Conservation (phyloP, 2,329 filamentous ascomycete genomes). For the Hymenoscyphus repandus region DNA sequence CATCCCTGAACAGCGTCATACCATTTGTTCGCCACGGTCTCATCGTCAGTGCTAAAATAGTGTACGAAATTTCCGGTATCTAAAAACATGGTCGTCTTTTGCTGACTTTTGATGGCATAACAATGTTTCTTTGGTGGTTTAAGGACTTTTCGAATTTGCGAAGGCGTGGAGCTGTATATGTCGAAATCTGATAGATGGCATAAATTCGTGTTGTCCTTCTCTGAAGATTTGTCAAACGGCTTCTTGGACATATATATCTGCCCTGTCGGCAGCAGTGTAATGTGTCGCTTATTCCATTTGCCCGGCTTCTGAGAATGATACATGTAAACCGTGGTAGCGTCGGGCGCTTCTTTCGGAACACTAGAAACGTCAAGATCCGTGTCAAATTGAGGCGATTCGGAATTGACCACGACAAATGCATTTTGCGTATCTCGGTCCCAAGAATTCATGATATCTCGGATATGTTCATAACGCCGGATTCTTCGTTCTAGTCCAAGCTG, state of each 20-base stretch:
- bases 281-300: slow-evolving; percentile 82
- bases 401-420: slow-evolving; percentile 60
- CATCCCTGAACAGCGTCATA: slow-evolving; percentile 69
- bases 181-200: slow-evolving; percentile 92
- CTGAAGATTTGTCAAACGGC: slow-evolving; percentile 47
- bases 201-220: slow-evolving; percentile 64
- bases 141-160: slow-evolving; percentile 63
- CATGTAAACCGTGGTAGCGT: slow-evolving; percentile 63
- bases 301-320: slow-evolving; percentile 77
- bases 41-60: slow-evolving; percentile 81
- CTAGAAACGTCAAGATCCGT: slow-evolving; percentile 59
- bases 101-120: slow-evolving; percentile 86
- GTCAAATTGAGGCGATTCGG: slow-evolving; percentile 49
- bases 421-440: slow-evolving; percentile 84
- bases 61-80: slow-evolving; percentile 84
- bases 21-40: slow-evolving; percentile 60
- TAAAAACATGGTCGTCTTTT: slow-evolving; percentile 79
- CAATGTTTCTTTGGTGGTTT: slow-evolving; percentile 81
- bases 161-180: slow-evolving; percentile 71
- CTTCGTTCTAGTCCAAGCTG: slow-evolving; percentile 75
- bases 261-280: slow-evolving; percentile 68
- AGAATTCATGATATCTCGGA: slow-evolving; percentile 85
- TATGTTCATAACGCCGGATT: slow-evolving; percentile 76
- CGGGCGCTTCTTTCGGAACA: slow-evolving; percentile 59
- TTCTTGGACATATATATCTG: slow-evolving; percentile 72